Evolutionary conservation across 768 basidiomycete genomes (phyloP), one percentile per base, ranked within the genome.

Genomic region (Tremella mesenterica): DNA sequence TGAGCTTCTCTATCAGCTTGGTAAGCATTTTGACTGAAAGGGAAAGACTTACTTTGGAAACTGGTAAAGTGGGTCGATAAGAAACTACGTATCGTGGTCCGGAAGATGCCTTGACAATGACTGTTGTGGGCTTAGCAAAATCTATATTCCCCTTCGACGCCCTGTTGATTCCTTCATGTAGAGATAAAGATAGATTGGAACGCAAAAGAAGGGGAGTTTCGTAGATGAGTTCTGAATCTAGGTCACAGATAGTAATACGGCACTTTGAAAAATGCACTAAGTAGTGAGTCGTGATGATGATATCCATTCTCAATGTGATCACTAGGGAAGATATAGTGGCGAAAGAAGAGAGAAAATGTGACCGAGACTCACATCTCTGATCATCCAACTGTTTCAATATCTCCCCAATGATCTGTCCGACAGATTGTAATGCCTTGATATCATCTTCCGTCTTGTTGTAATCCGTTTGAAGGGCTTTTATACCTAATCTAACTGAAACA

Each of bases 51-150:
- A 75, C 73, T 60, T 75, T 75, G 26, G 81, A 79, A 43, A 83
- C 84, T n/a, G 91, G 88, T 43, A 97, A 80, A 12, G 91, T 83
- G 7, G 90, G 91, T 39, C 95, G 83, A 73, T 88, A 97, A 1
- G 93, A 96, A 13, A 99, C 95, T 27, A 97, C 93, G 71, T 99
- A 99, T 64, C 95, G 86, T 27, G 95, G 95, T 5, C 95, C 95
- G 18, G 90, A 93, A 0, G 92, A 96, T 0, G 93, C 92, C 75
- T 99, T 99, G 60, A 99, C 95, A 62, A 99, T 99, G 75, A 97
- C 93, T 79, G 21, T 18, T 7, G 36, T 50, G n/a, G n/a, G n/a
- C n/a, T n/a, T n/a, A n/a, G n/a, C n/a, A n/a, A n/a, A n/a, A n/a
- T n/a, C n/a, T n/a, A n/a, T n/a, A n/a, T n/a, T n/a, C n/a, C n/a